Percentiles rank a stretch among this genome's conserved stretches.
These are phyloP conservation scores for Tylopilus intermedius DNA, from an alignment of 768 basidiomycete genomes.

Conservation along the genomic window DNA sequence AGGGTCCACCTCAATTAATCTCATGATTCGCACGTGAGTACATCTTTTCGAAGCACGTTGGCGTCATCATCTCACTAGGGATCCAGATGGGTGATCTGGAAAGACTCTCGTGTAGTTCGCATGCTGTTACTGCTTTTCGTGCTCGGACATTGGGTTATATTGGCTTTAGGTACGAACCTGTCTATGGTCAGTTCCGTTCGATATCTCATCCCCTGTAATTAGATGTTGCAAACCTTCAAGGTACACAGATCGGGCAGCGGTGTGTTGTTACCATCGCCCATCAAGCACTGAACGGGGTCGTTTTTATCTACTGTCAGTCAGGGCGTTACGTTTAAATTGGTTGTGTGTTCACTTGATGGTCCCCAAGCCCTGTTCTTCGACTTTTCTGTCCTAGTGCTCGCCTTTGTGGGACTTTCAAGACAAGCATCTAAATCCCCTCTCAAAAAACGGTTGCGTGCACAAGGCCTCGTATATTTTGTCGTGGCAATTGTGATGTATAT, in stretches of 20 bases:
- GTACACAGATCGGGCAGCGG: not conserved
- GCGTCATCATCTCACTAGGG: not conserved
- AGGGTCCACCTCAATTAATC: slow-evolving; percentile 20
- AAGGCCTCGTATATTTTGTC: slow-evolving; percentile 21
- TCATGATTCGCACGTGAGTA: slow-evolving; percentile 29
- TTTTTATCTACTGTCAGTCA: slow-evolving; percentile 21
- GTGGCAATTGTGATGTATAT: slow-evolving; percentile 18
- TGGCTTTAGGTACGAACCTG: slow-evolving; percentile 11
- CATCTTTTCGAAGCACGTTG: not conserved
- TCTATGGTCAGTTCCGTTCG: not conserved
- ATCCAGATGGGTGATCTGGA: slow-evolving; percentile 29
- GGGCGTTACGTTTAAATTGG: not conserved
- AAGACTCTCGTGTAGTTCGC: slow-evolving; percentile 12
- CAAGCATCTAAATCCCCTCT: slow-evolving; percentile 15
- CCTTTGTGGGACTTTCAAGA: slow-evolving; percentile 14
- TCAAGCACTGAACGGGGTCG: slow-evolving; percentile 1
- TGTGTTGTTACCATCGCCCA: not conserved
- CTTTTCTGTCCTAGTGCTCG: slow-evolving; percentile 18
- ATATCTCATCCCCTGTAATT: not conserved
- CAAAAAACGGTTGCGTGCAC: slow-evolving; percentile 12
- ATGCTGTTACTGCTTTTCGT: slow-evolving; percentile 6
- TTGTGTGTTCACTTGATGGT: not conserved
- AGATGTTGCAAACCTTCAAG: slow-evolving; percentile 15
- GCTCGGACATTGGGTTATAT: slow-evolving; percentile 22
- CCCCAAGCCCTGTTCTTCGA: slow-evolving; percentile 21